Conservation (phyloP, 345 rosid genomes). For the Gossypium bickii region DNA sequence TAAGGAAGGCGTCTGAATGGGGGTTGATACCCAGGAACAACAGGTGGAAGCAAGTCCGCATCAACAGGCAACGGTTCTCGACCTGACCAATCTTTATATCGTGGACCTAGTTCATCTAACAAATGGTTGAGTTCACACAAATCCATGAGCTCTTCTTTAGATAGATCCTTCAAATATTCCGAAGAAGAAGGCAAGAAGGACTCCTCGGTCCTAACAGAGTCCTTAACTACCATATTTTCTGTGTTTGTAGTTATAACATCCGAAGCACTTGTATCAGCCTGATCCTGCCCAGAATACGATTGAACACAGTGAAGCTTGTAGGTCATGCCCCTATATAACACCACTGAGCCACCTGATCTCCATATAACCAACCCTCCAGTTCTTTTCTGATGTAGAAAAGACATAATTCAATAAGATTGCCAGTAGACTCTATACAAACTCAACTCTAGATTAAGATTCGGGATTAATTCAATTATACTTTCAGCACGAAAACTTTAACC, state of each 20-base stretch:
- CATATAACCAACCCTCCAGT: constrained; percentile 87
- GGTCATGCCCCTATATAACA: constrained; percentile 71
- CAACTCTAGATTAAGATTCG: not conserved
- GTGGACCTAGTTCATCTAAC: constrained; percentile 81
- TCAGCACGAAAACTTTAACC: not conserved
- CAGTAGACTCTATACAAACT: not conserved
- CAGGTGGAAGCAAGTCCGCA: constrained; percentile 80
- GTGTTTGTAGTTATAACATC: constrained; percentile 15
- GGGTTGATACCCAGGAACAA: constrained; percentile 57
- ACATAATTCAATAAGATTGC: constrained; percentile 22
- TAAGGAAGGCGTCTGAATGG: constrained; percentile 76
- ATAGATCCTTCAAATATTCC: constrained; percentile 40
- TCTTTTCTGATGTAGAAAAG: constrained; percentile 49
- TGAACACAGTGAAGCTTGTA: constrained; percentile 72
- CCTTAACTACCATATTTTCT: constrained; percentile 17
- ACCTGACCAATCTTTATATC: constrained; percentile 88
- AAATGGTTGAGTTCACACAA: constrained; percentile 54
- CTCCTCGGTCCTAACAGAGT: constrained; percentile 16
- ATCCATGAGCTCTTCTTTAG: constrained; percentile 53
- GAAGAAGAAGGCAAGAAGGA: constrained; percentile 32
- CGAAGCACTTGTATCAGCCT: constrained; percentile 20
- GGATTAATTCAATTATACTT: not conserved
- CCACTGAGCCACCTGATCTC: constrained; percentile 96
- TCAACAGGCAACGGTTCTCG: constrained; percentile 88
- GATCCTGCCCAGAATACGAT: constrained; percentile 42